Evolutionary conservation across 257 asterid species (phyloP), one percentile per base, ranked within the genome.

Genomic region (Nicotiana attenuata): DNA sequence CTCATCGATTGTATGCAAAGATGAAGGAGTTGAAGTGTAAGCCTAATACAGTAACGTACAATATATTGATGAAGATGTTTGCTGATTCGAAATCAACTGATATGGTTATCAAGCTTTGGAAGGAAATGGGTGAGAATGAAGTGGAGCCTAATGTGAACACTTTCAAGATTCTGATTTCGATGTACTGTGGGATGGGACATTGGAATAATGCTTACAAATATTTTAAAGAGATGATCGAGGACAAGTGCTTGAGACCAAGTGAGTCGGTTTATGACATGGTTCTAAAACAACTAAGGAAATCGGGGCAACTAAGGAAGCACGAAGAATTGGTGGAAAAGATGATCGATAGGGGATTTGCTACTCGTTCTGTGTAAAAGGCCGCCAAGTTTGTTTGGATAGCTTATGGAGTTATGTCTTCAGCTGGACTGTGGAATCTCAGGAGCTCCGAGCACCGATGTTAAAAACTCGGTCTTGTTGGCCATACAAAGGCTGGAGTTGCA

Each of bases 31-130:
- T 80, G 77, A 88, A 91, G 0, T 90, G 95, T 68, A 85, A 45
- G 71, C 94, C 97, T 4, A 92, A 91, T 80, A 90, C 91, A 0
- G 95, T 89, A 82, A 94, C 99, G 0, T 92, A 89, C 81, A 96
- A 96, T 73, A 83, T 91, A 77, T 76, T 96, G 91, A 89, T 96
- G 97, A 94, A 92, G 88, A 94, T 96, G 98, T 96, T 96, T 89
- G 89, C 82, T 7, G 92, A 90, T 17, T 89, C 96, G 1, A 96
- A 77, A 82, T 92, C 98, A 9, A 87, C 89, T 1, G 99, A 92
- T 84, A 96, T 96, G 99, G 94, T 94, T 3, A 84, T 94, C 84
- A 92, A 92, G 93, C 90, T 94, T 16, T 92, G 94, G 95, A 91
- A 92, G 16, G 97, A 96, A 83, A 96, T 96, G 99, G 90, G 83